Conservation (phyloP, 805 yeast species). For the Candida ficus region DNA sequence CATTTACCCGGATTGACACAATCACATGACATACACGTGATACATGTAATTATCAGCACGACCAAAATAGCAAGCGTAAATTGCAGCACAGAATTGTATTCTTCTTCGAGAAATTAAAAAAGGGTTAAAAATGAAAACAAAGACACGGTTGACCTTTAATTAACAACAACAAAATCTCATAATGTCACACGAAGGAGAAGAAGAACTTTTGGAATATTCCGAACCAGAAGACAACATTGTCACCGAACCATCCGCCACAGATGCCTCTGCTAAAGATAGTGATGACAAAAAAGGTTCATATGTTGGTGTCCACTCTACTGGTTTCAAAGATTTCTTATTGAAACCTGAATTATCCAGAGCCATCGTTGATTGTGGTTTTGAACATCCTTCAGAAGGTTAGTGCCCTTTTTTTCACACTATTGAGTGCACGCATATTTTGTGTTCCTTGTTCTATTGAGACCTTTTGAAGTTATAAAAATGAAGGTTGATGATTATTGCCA, state of each 20-base stretch:
- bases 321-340: conserved; percentile 94
- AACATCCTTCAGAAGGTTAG: conserved; percentile 98
- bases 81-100: background rate
- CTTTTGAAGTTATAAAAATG: conserved; percentile 3
- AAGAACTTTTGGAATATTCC: conserved; percentile 97
- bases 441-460: background rate
- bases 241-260: conserved; percentile 42
- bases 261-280: conserved; percentile 43
- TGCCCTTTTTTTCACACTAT: conserved; percentile 24
- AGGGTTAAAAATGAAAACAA: background rate
- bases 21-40: no score
- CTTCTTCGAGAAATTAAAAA: background rate
- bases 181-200: conserved; percentile 97
- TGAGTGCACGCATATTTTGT: background rate
- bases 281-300: conserved; percentile 93
- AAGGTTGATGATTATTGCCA: background rate
- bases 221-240: conserved; percentile 92
- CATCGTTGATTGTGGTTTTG: conserved; percentile 98
- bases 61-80: background rate
- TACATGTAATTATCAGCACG: background rate
- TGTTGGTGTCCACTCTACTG: conserved; percentile 97
- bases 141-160: background rate
- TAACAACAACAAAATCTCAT: conserved; percentile 1
- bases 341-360: conserved; percentile 97
- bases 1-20: no score